Percentiles rank a stretch among this genome's conserved stretches.
phyloP scores from a whole-genome alignment of 768 basidiomycete species.

The Termitomyces sp. region DNA sequence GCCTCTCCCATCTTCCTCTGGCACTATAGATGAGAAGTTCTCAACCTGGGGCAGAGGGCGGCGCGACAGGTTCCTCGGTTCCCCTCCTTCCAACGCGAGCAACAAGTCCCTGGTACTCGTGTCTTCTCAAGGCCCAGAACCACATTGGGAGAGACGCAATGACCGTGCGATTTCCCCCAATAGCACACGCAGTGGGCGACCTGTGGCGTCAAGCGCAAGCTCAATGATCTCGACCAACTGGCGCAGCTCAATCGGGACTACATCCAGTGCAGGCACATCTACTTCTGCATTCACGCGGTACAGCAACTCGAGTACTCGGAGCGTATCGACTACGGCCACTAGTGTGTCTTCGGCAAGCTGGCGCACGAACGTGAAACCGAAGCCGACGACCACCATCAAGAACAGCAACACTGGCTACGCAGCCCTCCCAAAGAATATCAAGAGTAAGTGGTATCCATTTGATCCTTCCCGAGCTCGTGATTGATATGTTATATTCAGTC shows the following conservation, averaged over 20 bases:
- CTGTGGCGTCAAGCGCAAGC: constrained; percentile 54
- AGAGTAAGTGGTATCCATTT: constrained; percentile 52
- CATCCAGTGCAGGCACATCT: constrained; percentile 64
- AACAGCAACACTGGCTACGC: constrained; percentile 26
- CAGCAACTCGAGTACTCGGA: constrained; percentile 71
- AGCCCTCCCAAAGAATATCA: constrained; percentile 67
- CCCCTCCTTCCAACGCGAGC: constrained; percentile 15
- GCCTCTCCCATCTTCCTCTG: constrained; percentile 22
- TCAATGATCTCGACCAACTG: constrained; percentile 69
- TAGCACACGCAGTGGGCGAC: constrained; percentile 52
- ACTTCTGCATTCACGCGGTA: constrained; percentile 75
- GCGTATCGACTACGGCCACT: constrained; percentile 78
- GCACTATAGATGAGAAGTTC: constrained; percentile 32
- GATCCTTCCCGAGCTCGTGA: constrained; percentile 3
- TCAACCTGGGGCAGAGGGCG: constrained; percentile 51
- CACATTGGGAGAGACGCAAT: constrained; percentile 30
- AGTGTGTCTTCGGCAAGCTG: constrained; percentile 74
- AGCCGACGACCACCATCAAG: constrained; percentile 16
- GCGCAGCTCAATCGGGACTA: constrained; percentile 74
- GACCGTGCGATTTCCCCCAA: constrained; percentile 57
- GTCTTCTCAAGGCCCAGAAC: constrained; percentile 24
- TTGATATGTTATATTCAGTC: constrained; percentile 37
- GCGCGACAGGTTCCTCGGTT: constrained; percentile 18
- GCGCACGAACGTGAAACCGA: constrained; percentile 49
- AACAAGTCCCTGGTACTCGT: constrained; percentile 12